A percentile compares a stretch with the other conserved stretches of the same genome.
phyloP scores from a whole-genome alignment of 2,329 filamentous ascomycete genomes.

The Aphanocladium album region DNA sequence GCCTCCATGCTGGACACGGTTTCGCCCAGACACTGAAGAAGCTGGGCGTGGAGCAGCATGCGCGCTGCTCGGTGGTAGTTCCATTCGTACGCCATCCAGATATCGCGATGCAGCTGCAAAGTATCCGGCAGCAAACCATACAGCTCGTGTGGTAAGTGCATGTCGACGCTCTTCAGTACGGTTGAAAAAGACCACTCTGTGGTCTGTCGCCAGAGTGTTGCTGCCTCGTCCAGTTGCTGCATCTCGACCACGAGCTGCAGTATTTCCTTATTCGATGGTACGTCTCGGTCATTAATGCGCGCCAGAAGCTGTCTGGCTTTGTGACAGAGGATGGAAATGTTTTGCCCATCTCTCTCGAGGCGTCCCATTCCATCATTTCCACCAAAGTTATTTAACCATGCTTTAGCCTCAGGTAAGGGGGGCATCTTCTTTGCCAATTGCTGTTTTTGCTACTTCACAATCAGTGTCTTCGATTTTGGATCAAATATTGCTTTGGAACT shows the following conservation, averaged over 20 bases:
- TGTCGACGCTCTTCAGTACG: slow-evolving; percentile 2
- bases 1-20: not conserved
- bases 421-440: slow-evolving; percentile 27
- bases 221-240: slow-evolving; percentile 25
- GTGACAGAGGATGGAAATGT: slow-evolving; percentile 21
- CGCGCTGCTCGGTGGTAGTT: slow-evolving; percentile 35
- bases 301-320: slow-evolving; percentile 25
- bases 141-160: not conserved
- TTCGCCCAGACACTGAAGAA: slow-evolving; percentile 25
- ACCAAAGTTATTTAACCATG: slow-evolving; percentile 27
- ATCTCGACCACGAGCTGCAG: slow-evolving; percentile 27
- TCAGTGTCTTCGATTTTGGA: not conserved
- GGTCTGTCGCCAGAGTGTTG: slow-evolving; percentile 25
- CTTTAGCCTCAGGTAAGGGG: slow-evolving; percentile 24
- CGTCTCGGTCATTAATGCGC: slow-evolving; percentile 8
- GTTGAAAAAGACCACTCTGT: slow-evolving; percentile 30
- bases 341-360: slow-evolving; percentile 24
- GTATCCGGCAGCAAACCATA: slow-evolving; percentile 18
- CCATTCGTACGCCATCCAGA: slow-evolving; percentile 39
- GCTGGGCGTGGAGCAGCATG: slow-evolving; percentile 31
- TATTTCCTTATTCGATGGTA: not conserved
- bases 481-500: not conserved
- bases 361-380: slow-evolving; percentile 22
- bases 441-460: slow-evolving; percentile 27
- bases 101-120: slow-evolving; percentile 31